Percentiles rank a stretch among this genome's conserved stretches.
Evolutionary conservation across 2,329 filamentous ascomycete species (phyloP).

Genomic region (Fusarium hostae): DNA sequence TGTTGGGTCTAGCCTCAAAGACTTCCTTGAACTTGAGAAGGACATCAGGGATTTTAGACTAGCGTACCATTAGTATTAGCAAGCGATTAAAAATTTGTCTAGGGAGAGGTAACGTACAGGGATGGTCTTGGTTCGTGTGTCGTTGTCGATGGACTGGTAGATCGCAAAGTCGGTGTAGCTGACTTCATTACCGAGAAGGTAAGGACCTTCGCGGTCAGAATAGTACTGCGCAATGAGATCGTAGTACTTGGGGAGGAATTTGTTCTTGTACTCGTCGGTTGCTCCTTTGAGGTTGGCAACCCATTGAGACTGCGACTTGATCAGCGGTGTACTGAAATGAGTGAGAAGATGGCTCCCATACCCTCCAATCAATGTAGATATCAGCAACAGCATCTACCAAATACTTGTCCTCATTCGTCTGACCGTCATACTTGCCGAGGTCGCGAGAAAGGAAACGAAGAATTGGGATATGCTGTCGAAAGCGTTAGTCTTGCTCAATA

Average conservation of each 20-base stretch:
- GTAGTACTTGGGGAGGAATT: conserved; percentile 20
- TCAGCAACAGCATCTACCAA: conserved; percentile 19
- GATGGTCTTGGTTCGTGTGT: conserved; percentile 13
- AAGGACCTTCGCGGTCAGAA: conserved; percentile 23
- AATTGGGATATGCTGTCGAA: conserved; percentile 5
- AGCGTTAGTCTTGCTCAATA: fast-evolving
- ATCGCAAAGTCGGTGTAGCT: conserved; percentile 26
- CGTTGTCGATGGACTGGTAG: conserved; percentile 30
- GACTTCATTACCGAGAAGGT: conserved; percentile 21
- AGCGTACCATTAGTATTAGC: fast-evolving
- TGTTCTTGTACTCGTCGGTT: conserved; percentile 23
- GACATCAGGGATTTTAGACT: conserved; percentile 14
- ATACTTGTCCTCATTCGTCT: conserved; percentile 22
- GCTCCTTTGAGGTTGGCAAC: background rate
- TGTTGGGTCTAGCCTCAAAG: conserved; percentile 17
- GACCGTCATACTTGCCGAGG: conserved; percentile 25
- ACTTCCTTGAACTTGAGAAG: conserved; percentile 25
- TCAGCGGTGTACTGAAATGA: no score
- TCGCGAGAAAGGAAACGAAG: conserved; percentile 25
- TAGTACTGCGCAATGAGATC: conserved; percentile 17
- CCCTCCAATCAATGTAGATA: conserved; percentile 26
- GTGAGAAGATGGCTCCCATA: no score
- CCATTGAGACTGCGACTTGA: conserved; percentile 28
- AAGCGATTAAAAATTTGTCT: fast-evolving
- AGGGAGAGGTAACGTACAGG: background rate